These are phyloP conservation scores for Melanopsichium pennsylvanicum DNA, from an alignment of 1,284 basidiomycete species.

Conservation along the genomic window DNA sequence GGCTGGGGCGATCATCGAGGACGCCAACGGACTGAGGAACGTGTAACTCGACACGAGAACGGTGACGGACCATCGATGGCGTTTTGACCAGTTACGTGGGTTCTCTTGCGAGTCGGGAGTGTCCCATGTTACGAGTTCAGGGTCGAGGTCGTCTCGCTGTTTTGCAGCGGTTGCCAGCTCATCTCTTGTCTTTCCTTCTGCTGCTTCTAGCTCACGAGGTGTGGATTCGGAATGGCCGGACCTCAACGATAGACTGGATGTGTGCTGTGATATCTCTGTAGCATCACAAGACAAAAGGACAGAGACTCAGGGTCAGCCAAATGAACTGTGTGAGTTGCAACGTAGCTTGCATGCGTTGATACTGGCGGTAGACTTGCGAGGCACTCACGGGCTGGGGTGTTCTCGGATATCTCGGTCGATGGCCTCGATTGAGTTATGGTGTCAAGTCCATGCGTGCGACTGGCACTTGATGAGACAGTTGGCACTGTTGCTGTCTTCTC, in stretches of 20 bases:
- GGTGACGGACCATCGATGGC: slow-evolving; percentile 74
- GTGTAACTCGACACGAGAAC: slow-evolving; percentile 53
- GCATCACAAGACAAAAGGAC: too few relatives aligned
- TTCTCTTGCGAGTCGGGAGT: slow-evolving; percentile 73
- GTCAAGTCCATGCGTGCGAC: neutral
- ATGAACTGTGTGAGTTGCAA: neutral
- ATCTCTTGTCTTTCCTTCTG: slow-evolving; percentile 3
- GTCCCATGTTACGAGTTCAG: slow-evolving; percentile 72
- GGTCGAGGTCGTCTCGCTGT: slow-evolving; percentile 28
- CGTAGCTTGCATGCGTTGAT: too few relatives aligned
- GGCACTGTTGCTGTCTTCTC: too few relatives aligned
- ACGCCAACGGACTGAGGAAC: slow-evolving; percentile 54
- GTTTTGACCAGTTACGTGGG: slow-evolving; percentile 75
- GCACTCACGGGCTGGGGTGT: slow-evolving; percentile 11
- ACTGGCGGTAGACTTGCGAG: neutral
- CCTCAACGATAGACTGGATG: slow-evolving; percentile 1
- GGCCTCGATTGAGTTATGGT: neutral
- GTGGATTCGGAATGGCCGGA: neutral
- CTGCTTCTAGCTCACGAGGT: slow-evolving; percentile 13
- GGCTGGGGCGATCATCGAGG: slow-evolving; percentile 62
- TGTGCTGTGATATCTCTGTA: slow-evolving; percentile 12
- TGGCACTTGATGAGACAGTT: too few relatives aligned
- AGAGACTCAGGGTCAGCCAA: neutral
- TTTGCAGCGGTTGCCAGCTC: neutral
- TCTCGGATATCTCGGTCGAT: neutral